These are phyloP conservation scores for Lecanosticta acicola DNA, from an alignment of 2,329 filamentous ascomycete species.

Conservation along the genomic window DNA sequence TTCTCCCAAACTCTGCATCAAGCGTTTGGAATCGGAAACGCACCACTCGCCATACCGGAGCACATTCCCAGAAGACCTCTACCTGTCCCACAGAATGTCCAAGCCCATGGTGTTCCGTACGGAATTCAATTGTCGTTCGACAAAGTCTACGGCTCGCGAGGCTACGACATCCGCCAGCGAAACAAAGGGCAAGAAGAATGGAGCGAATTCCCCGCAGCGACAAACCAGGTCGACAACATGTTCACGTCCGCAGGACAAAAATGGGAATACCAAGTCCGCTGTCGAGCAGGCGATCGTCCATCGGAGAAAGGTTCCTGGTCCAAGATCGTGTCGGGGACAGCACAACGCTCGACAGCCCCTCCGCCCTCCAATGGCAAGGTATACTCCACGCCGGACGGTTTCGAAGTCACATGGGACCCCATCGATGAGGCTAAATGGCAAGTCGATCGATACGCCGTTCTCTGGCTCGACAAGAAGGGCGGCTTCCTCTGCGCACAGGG, in stretches of 20 bases:
- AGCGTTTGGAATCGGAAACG: slow-evolving; percentile 5
- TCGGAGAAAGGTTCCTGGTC: slow-evolving; percentile 12
- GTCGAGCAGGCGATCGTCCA: slow-evolving; percentile 3
- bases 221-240: slow-evolving; percentile 11
- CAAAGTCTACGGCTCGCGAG: slow-evolving; percentile 14
- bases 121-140: slow-evolving; percentile 15
- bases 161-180: slow-evolving; percentile 14
- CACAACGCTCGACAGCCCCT: slow-evolving; percentile 8
- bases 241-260: slow-evolving; percentile 10
- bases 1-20: slow-evolving; percentile 33
- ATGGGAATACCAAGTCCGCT: slow-evolving; percentile 17
- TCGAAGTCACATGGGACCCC: slow-evolving; percentile 10
- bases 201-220: slow-evolving; percentile 4
- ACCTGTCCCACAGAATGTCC: slow-evolving; percentile 8
- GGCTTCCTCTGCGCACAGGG: slow-evolving; percentile 11
- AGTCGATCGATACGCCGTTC: slow-evolving; percentile 15
- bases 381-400: slow-evolving; percentile 5
- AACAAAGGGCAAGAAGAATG: slow-evolving; percentile 5
- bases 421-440: slow-evolving; percentile 7
- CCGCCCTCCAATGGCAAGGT: slow-evolving; percentile 11
- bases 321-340: slow-evolving; percentile 4
- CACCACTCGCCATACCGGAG: slow-evolving; percentile 5
- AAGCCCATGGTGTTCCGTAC: slow-evolving; percentile 7
- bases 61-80: slow-evolving; percentile 11
- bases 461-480: slow-evolving; percentile 11